Conservation (phyloP, 352 stramenopile genomes). For the Globisporangium perplexum region DNA sequence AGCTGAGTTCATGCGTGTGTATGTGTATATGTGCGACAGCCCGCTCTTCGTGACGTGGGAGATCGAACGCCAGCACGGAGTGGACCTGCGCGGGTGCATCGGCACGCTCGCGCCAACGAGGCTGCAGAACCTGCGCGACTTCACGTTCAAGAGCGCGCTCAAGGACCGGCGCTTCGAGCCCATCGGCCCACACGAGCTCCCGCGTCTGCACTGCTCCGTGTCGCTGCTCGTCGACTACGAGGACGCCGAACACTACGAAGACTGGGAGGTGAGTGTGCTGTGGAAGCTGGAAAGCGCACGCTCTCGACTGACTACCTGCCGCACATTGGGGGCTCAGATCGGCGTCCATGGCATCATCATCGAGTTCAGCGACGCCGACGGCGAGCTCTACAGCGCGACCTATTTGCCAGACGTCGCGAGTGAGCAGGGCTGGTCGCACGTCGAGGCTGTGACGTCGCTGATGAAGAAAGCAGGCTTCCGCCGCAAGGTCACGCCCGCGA, state of each 20-base stretch:
- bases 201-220: slow-evolving; percentile 66
- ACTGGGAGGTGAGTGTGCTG: slow-evolving; percentile 55
- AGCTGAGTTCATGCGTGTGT: neutral
- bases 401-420: slow-evolving; percentile 73
- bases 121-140: slow-evolving; percentile 66
- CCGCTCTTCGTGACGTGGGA: slow-evolving; percentile 86
- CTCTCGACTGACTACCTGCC: neutral
- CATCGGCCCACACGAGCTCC: slow-evolving; percentile 60
- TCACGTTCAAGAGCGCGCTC: slow-evolving; percentile 80
- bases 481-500: slow-evolving; percentile 37
- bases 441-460: slow-evolving; percentile 72
- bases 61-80: slow-evolving; percentile 46
- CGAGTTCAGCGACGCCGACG: slow-evolving; percentile 52
- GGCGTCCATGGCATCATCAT: slow-evolving; percentile 79
- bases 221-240: slow-evolving; percentile 82
- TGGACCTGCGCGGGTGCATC: slow-evolving; percentile 67
- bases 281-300: too few relatives aligned
- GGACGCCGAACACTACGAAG: slow-evolving; percentile 63
- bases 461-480: slow-evolving; percentile 76
- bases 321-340: slow-evolving; percentile 21
- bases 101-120: slow-evolving; percentile 63
- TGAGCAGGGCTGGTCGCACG: slow-evolving; percentile 68
- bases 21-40: slow-evolving; percentile 14
- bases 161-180: slow-evolving; percentile 73
- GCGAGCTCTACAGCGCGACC: slow-evolving; percentile 58